Base-by-base conservation (phyloP, 2,329 filamentous ascomycete genomes). In the Oidium heveae region DNA sequence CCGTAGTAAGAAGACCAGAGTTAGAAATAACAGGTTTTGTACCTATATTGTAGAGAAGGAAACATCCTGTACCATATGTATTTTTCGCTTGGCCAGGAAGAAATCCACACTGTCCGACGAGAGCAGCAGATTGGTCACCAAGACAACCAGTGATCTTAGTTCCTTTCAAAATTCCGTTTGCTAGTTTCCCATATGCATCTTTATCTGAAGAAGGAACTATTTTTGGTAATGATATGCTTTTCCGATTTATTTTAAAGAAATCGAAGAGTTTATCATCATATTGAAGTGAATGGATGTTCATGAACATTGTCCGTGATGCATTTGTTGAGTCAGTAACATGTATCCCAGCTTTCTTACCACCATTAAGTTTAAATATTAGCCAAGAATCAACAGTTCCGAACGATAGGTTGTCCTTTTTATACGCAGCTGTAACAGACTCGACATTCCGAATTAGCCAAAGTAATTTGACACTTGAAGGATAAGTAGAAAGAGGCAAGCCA, bases 271-370 rank as follows among this genome's bases (percentile, higher is more conserved):
- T 73, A 51, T 83, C 75, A 62, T 86, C 83, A 66, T 89, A 91
- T 61, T 86, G 68, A 47, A 86, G 71, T 1, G 76, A 84, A 62
- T 84, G 73, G 34, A 89, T 72, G 66, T 88, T 85, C 79, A 88
- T 85, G 67, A 91, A 87, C 84, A 88, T 87, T 46, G 85, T 89
- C 59, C 84, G 72, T 2, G 82, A 86, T n/a, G 85, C 84, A 65
- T 91, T 91, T 56, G 82, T 83, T 6, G 81, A 76, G 62, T 91
- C 85, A 1, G 84, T 86, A 56, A 89, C 82, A 64, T 82, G 77
- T 54, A 84, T 66, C 55, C 80, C 75, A 55, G 73, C 76, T 56
- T 75, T 74, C 41, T 71, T 72, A 18, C 80, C 80, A 56, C 84
- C 84, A 61, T 88, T 84, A 52, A 89, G 73, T 66, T 85, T 84